Percentiles rank a stretch among this genome's conserved stretches.
Evolutionary conservation across 441 rosid species (phyloP).

Genomic region (Sinapis alba): DNA sequence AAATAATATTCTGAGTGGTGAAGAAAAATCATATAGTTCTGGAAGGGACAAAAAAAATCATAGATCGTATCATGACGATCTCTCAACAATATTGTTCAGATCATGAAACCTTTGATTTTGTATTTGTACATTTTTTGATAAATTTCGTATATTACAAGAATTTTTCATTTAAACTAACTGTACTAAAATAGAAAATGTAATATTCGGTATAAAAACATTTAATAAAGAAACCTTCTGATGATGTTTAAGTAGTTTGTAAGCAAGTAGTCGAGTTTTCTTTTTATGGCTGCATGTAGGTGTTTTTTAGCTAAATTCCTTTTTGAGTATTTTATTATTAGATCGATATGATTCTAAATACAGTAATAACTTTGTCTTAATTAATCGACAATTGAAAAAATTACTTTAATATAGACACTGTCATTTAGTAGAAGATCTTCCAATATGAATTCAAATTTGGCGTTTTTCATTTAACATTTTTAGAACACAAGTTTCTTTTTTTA

Average conservation of each 20-base stretch:
- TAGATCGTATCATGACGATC: constrained; percentile 15
- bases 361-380: not conserved
- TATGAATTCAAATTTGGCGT: not conserved
- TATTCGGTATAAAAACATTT: not conserved
- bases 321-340: not conserved
- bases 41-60: not conserved
- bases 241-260: not conserved
- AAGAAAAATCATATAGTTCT: not conserved
- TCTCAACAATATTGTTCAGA: constrained; percentile 29
- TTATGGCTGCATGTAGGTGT: not conserved
- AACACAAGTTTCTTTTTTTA: too few relatives aligned
- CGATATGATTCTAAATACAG: not conserved
- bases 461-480: not conserved
- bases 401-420: not conserved
- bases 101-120: constrained; percentile 3
- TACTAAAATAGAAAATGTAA: not conserved
- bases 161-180: not conserved
- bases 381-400: not conserved
- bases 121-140: constrained; percentile 8
- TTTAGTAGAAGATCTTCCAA: not conserved
- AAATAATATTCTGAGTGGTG: not conserved
- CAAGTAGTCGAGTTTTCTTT: not conserved
- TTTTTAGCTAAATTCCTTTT: not conserved
- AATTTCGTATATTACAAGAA: not conserved
- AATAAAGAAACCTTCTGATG: not conserved